Evolutionary conservation across 169 alveolate genomes (phyloP), one percentile per base, ranked within the genome.

Genomic region (Plasmodium sp.): DNA sequence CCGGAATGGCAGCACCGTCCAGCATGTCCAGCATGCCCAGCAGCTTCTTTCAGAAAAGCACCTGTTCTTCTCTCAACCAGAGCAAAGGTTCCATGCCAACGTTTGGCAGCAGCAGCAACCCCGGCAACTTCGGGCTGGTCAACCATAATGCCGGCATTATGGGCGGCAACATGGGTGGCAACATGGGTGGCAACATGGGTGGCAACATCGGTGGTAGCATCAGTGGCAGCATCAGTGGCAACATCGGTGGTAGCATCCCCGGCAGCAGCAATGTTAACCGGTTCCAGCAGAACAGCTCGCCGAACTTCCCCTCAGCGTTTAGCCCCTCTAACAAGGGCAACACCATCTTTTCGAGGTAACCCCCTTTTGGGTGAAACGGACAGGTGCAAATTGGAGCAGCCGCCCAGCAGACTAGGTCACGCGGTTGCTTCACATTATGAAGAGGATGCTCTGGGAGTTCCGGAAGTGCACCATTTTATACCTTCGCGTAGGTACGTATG

Each of bases 271-370:
- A 33, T 14, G 67, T 16, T 34, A 83, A 83, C 72, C 56, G 41
- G 6, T 83, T 84, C 56, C 93, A 84, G 72, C 84, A 84, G 81
- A 33, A 45, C 34, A 74, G 22, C 22, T 34, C 81, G 27, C 48
- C 93, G 5, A 75, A 73, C 27, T 74, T 45, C 48, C 82, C 84
- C 39, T 54, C 73, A 41, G 34, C 22, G 2, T 84, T 73, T 62
- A 84, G 51, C 5, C 45, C 81, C 14, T 5, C 81, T 22, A 84
- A 84, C 39, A 84, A 62, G 77, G 39, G 43, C 41, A 84, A 73
- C 34, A 74, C 82, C 77, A 33, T 84, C 58, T 84, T 84, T 84
- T 84, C 93, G 41, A 84, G 93, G 31, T 84, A 84, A 73, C 31
- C n/a, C 39, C 43, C 12, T 31, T 36, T 3, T 34, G 18, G 45